Conservation (phyloP, 208 protist species). For the Crithidia sp. region DNA sequence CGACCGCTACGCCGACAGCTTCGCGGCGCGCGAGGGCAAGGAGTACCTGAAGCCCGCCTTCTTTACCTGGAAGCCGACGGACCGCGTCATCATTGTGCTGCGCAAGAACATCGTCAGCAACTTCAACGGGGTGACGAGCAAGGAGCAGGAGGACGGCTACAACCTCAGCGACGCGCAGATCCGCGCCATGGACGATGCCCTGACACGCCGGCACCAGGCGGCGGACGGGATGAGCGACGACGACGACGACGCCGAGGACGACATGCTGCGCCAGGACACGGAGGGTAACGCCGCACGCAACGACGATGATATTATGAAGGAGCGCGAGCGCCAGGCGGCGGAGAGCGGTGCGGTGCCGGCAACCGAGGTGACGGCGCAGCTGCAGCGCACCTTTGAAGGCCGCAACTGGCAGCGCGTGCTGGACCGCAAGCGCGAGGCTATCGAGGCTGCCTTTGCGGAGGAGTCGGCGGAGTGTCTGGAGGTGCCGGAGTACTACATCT, state of each 20-base stretch:
- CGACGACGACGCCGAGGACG: conserved; percentile 42
- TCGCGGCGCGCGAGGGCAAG: conserved; percentile 71
- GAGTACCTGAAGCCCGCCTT: conserved; percentile 80
- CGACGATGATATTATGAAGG: conserved; percentile 42
- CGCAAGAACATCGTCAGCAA: conserved; percentile 72
- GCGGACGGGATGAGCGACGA: conserved; percentile 33
- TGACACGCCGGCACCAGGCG: conserved; percentile 43
- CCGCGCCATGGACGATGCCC: conserved; percentile 55
- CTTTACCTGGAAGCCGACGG: conserved; percentile 75
- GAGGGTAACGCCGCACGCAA: conserved; percentile 20
- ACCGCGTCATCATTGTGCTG: conserved; percentile 73
- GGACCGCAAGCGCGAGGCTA: conserved; percentile 53
- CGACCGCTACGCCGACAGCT: conserved; percentile 70
- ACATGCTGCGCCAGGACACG: conserved; percentile 55
- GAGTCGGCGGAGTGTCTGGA: conserved; percentile 65
- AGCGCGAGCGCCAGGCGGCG: conserved; percentile 35
- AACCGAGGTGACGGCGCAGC: conserved; percentile 30
- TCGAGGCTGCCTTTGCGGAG: conserved; percentile 68
- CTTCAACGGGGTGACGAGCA: conserved; percentile 49
- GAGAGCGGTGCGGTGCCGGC: conserved; percentile 37
- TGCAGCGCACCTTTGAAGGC: conserved; percentile 57
- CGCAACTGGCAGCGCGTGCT: conserved; percentile 72
- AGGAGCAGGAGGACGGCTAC: conserved; percentile 52
- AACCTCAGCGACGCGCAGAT: conserved; percentile 69
- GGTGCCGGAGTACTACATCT: conserved; percentile 55